Conservation (phyloP, 2,329 filamentous ascomycete genomes). For the Verticillium alfalfae region DNA sequence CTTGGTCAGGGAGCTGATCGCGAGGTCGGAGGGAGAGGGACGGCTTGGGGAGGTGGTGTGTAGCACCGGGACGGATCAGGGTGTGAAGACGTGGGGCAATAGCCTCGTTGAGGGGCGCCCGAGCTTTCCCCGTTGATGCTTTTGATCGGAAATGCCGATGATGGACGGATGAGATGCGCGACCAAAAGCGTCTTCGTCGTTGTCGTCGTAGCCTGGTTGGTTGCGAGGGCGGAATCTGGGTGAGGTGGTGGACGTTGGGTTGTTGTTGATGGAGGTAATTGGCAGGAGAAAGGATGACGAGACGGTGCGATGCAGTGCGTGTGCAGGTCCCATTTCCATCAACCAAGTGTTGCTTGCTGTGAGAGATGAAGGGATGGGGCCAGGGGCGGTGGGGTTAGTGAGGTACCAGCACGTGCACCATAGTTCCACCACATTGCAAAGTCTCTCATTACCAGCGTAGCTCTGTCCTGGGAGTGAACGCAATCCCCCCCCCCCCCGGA, state of each 20-base stretch:
- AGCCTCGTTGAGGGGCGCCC: not conserved
- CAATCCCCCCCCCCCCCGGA: not conserved
- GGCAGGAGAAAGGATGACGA: not conserved
- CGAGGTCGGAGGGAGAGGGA: not conserved
- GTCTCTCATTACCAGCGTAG: not conserved
- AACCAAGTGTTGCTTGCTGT: not conserved
- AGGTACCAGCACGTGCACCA: not conserved
- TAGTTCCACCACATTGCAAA: not conserved
- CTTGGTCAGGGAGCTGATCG: not conserved
- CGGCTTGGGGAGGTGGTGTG: not conserved
- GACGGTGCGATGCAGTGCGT: not conserved
- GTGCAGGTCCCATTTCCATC: not conserved
- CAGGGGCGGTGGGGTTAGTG: not conserved
- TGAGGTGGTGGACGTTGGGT: not conserved
- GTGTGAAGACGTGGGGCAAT: not conserved
- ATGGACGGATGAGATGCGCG: not conserved
- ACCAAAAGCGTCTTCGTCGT: not conserved
- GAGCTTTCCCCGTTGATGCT: not conserved
- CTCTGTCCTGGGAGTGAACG: not conserved
- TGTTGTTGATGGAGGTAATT: not conserved
- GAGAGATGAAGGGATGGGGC: not conserved
- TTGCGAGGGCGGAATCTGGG: not conserved
- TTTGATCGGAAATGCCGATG: not conserved
- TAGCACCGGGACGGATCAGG: not conserved
- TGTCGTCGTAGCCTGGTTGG: not conserved